Base-by-base conservation (phyloP, 2,329 filamentous ascomycete species). In the Podosphaera xanthii region DNA sequence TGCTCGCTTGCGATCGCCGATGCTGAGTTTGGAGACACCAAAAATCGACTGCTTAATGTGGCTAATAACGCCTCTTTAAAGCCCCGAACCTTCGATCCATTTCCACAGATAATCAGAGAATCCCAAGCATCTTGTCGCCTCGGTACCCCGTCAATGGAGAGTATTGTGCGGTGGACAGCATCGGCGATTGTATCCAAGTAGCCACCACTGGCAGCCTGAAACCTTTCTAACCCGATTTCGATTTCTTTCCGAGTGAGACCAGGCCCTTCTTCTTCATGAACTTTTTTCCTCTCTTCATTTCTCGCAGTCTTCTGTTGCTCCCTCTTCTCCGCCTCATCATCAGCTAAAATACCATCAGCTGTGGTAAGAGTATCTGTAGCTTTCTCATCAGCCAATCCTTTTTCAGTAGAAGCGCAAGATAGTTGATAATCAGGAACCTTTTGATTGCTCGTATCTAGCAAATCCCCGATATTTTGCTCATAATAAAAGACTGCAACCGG, bases 1-100 rank as follows among this genome's bases (percentile, higher is more conserved):
- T 97, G 82, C 71, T 98, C 92, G 31, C 89, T 95, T 42, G 90
- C 95, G 76, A 97, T 97, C 67, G 97, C 97, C 49, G 90, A 96
- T 57, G 88, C 89, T 0, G 88, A 91, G 35, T 85, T 90, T 0
- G 92, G 92, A 1, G 90, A 94, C 64, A 98, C 83, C 59, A 96
- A 79, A 70, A 95, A 92, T 63, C 90, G 89, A 56, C 83, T 79
- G 44, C 80, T 80, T 42, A 98, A 79, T 0, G 83, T 89, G 65
- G 85, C 79, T 44, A 97, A 70, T 55, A 98, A 82, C 64, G 91
- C 87, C 66, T 96, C 89, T 64, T 86, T 90, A 70, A 98, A 91
- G 4, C 92, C 89, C 74, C 75, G 75, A 55, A 81, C 75, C 54
- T 77, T 77, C 44, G 75, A 82, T 60, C 92, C 92, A 67, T 94